These are phyloP conservation scores for Annulohypoxylon nitens DNA, from an alignment of 495 filamentous ascomycete species.

Conservation along the genomic window DNA sequence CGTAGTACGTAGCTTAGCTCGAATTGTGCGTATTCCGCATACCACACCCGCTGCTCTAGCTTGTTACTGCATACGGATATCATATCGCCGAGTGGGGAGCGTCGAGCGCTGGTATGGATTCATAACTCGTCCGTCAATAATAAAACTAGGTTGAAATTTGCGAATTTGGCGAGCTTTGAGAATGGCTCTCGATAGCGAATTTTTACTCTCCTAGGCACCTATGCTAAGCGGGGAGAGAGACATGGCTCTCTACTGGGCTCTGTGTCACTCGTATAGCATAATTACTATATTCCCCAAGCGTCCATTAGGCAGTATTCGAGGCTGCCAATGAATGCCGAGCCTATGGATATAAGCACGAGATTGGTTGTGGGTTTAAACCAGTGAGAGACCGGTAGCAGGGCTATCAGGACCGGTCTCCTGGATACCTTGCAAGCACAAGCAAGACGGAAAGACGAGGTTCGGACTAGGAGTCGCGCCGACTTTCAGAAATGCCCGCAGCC, in stretches of 20 bases:
- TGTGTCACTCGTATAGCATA: slow-evolving; percentile 36
- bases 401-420: slow-evolving; percentile 24
- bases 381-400: slow-evolving; percentile 32
- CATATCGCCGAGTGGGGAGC: slow-evolving; percentile 40
- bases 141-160: slow-evolving; percentile 33
- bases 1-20: slow-evolving; percentile 23
- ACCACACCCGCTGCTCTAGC: slow-evolving; percentile 23
- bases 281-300: slow-evolving; percentile 33
- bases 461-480: slow-evolving; percentile 33
- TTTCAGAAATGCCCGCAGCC: slow-evolving; percentile 28
- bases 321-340: slow-evolving; percentile 30
- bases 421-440: slow-evolving; percentile 17
- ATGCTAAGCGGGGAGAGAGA: slow-evolving; percentile 6
- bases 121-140: slow-evolving; percentile 34
- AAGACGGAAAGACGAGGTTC: slow-evolving; percentile 27
- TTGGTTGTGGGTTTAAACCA: slow-evolving; percentile 40
- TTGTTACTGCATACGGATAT: slow-evolving; percentile 44
- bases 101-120: slow-evolving; percentile 14
- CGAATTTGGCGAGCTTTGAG: slow-evolving; percentile 35
- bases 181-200: slow-evolving; percentile 28
- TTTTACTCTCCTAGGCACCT: slow-evolving; percentile 30
- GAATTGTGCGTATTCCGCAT: slow-evolving; percentile 25
- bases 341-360: slow-evolving; percentile 26
- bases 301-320: slow-evolving; percentile 28
- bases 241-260: slow-evolving; percentile 20